phyloP scores from a whole-genome alignment of 108 stramenopile species.

The Cyclotella kingstonii region DNA sequence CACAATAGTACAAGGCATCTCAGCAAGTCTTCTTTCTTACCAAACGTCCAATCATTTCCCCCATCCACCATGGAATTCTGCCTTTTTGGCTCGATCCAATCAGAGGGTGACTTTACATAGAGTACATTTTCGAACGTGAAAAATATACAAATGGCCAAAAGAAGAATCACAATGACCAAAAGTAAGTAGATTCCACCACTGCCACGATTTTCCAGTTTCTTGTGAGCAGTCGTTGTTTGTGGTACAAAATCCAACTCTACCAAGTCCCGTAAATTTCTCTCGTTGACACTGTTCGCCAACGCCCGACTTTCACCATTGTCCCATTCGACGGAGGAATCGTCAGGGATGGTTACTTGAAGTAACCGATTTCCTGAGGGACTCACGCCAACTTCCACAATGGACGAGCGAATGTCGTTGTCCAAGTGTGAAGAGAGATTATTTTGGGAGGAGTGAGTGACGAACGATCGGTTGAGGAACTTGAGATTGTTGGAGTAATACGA shows the following conservation, averaged over 20 bases:
- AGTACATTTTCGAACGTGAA: neutral
- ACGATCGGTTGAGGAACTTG: no score
- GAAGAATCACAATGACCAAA: neutral
- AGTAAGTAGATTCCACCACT: neutral
- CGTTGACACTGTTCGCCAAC: constrained; percentile 1
- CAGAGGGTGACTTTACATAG: neutral
- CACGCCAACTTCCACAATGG: neutral
- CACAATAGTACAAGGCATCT: no score
- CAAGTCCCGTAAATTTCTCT: neutral
- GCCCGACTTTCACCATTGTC: constrained; percentile 17
- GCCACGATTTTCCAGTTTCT: neutral
- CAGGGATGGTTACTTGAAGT: neutral
- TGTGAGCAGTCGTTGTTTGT: no score
- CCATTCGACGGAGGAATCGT: constrained; percentile 10
- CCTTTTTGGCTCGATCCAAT: constrained; percentile 3
- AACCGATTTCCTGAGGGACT: constrained; percentile 16
- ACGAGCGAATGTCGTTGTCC: no score
- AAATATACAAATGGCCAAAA: neutral
- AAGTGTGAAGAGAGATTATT: no score
- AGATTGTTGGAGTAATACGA: no score
- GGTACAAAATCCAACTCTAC: no score
- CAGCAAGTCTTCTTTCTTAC: no score
- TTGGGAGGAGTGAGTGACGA: no score
- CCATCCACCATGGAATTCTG: neutral
- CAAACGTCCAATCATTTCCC: constrained; percentile 3